Evolutionary conservation across 75 land plant species (phyloP).

Genomic region (Larix kaempferi): DNA sequence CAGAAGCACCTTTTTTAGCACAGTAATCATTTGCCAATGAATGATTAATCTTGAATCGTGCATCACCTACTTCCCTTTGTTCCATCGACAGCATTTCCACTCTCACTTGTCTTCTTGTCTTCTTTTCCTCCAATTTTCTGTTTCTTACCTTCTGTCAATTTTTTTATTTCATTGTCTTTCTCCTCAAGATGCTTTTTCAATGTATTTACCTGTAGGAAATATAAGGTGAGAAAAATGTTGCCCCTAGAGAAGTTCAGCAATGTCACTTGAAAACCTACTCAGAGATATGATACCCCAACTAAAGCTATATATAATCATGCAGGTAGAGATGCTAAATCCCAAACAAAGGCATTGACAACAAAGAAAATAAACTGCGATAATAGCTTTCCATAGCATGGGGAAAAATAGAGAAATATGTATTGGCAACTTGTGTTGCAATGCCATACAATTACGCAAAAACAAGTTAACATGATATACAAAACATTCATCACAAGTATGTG

Average conservation of each 20-base stretch:
- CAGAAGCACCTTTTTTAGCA: neutral
- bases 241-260: neutral
- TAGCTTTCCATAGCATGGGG: neutral
- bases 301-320: neutral
- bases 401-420: neutral
- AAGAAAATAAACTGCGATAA: neutral
- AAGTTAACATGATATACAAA: neutral
- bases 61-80: neutral
- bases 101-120: neutral
- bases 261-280: neutral
- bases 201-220: constrained; percentile 1
- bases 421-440: neutral
- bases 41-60: neutral
- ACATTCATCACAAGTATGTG: neutral
- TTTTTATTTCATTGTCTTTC: neutral
- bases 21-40: no score
- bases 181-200: constrained; percentile 5
- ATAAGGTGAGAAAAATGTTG: neutral
- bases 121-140: constrained; percentile 6
- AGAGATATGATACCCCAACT: neutral
- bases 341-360: neutral
- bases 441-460: neutral
- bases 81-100: constrained; percentile 7
- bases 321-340: neutral
- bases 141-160: constrained; percentile 4